These are phyloP conservation scores for Bryopsis sp. DNA, from an alignment of 139 green algal genomes.

Conservation along the genomic window DNA sequence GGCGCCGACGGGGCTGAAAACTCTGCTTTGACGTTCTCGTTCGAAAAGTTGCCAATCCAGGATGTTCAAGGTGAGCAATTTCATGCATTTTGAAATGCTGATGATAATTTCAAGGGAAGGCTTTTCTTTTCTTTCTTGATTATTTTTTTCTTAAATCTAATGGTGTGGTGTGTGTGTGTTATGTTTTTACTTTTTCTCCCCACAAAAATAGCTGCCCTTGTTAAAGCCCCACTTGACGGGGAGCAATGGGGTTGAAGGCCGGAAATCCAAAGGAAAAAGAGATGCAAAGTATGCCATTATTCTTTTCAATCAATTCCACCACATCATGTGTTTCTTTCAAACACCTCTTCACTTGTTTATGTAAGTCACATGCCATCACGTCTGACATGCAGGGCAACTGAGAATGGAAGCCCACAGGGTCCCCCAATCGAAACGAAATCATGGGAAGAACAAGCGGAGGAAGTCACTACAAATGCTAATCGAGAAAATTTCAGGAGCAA, in stretches of 20 bases:
- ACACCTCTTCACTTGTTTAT: not conserved
- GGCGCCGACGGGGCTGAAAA: no score
- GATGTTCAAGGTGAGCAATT: not conserved
- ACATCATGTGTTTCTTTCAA: constrained; percentile 4
- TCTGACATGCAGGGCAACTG: not conserved
- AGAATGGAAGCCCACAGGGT: not conserved
- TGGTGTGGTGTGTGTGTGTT: not conserved
- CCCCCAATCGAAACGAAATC: not conserved
- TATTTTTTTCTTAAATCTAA: not conserved
- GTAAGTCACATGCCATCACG: not conserved
- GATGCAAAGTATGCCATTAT: not conserved
- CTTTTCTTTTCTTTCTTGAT: not conserved
- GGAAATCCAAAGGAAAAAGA: not conserved
- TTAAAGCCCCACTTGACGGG: constrained; percentile 5
- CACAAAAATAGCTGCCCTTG: constrained; percentile 4
- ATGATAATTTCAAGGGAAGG: not conserved
- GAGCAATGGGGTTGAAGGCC: not conserved
- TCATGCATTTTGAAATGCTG: not conserved
- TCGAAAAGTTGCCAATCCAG: not conserved
- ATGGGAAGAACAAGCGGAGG: not conserved
- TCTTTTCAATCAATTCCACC: not conserved
- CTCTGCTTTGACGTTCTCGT: not conserved
- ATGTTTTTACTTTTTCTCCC: not conserved
- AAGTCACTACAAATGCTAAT: not conserved
- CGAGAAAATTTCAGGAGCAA: not conserved